phyloP scores from a whole-genome alignment of 2,329 filamentous ascomycete genomes.

The Pseudopithomyces chartarum region DNA sequence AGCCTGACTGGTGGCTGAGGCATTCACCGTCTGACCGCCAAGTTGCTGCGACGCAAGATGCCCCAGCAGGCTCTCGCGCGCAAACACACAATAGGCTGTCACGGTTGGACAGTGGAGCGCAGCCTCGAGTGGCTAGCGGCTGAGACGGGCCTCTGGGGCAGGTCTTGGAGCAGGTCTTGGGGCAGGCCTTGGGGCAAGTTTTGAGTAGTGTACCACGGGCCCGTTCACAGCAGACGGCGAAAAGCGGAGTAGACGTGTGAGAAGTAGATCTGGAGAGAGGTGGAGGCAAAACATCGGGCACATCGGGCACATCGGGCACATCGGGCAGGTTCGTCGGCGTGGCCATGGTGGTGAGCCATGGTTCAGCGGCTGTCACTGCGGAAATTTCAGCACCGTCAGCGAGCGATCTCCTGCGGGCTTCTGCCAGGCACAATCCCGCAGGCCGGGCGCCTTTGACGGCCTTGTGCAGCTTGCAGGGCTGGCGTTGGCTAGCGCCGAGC shows the following conservation, averaged over 20 bases:
- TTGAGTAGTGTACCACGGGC: slow-evolving; percentile 15
- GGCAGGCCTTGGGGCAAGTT: slow-evolving; percentile 14
- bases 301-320: too few relatives aligned
- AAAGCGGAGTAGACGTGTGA: slow-evolving; percentile 21
- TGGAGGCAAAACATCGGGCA: slow-evolving; percentile 14
- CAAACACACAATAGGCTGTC: slow-evolving; percentile 23
- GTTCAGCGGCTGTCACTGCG: background rate
- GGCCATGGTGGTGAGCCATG: slow-evolving; percentile 10
- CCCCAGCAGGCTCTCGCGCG: slow-evolving; percentile 3
- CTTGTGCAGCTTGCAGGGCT: background rate
- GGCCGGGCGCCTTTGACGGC: background rate
- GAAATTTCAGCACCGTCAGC: slow-evolving; percentile 9
- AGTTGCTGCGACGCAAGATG: slow-evolving; percentile 15
- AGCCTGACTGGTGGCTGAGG: slow-evolving; percentile 18
- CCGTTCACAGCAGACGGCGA: background rate
- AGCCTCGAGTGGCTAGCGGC: slow-evolving; percentile 11
- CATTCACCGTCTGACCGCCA: slow-evolving; percentile 20
- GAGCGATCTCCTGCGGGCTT: background rate
- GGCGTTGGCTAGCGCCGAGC: slow-evolving; percentile 10
- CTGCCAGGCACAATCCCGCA: background rate
- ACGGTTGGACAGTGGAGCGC: slow-evolving; percentile 1
- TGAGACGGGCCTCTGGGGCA: too few relatives aligned
- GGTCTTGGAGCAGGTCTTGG: slow-evolving; percentile 18
- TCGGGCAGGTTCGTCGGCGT: slow-evolving; percentile 4
- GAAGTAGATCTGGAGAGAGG: too few relatives aligned